A percentile compares a stretch with the other conserved stretches of the same genome.
Evolutionary conservation across 495 filamentous ascomycete genomes (phyloP).

Genomic region (Letharia columbiana): DNA sequence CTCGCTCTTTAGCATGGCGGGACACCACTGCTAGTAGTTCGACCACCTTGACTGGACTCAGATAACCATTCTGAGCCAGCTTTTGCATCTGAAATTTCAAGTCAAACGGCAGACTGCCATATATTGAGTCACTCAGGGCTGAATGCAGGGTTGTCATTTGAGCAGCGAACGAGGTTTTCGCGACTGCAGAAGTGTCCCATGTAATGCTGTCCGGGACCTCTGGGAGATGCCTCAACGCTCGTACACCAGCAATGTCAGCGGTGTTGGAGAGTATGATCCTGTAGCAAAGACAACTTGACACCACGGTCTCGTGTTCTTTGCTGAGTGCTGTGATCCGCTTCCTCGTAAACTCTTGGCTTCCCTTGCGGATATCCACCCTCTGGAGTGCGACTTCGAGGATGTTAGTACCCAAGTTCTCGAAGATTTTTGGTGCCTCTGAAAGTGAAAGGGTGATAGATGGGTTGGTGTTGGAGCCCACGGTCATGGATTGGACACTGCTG

Average conservation of each 20-base stretch:
- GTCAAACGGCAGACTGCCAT: constrained; percentile 30
- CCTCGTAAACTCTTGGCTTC: constrained; percentile 15
- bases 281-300: constrained; percentile 27
- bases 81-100: constrained; percentile 35
- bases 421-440: constrained; percentile 24
- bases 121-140: constrained; percentile 18
- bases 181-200: constrained; percentile 18
- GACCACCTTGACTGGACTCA: constrained; percentile 27
- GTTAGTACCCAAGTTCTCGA: constrained; percentile 16
- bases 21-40: constrained; percentile 19
- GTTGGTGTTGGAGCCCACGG: constrained; percentile 26
- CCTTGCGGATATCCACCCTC: neutral
- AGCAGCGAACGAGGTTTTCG: constrained; percentile 13
- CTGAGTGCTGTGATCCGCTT: constrained; percentile 20
- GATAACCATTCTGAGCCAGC: constrained; percentile 32
- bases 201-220: constrained; percentile 24
- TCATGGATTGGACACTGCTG: constrained; percentile 30
- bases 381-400: constrained; percentile 24
- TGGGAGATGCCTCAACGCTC: constrained; percentile 16
- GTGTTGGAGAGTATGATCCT: constrained; percentile 17
- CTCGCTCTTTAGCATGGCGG: neutral
- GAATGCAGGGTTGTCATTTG: constrained; percentile 23
- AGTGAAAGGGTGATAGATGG: constrained; percentile 34
- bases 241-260: constrained; percentile 11
- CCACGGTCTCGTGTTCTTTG: constrained; percentile 23